These are phyloP conservation scores for Apophysomyces ossiformis DNA, from an alignment of 371 early-diverging fungal genomes.

Conservation along the genomic window DNA sequence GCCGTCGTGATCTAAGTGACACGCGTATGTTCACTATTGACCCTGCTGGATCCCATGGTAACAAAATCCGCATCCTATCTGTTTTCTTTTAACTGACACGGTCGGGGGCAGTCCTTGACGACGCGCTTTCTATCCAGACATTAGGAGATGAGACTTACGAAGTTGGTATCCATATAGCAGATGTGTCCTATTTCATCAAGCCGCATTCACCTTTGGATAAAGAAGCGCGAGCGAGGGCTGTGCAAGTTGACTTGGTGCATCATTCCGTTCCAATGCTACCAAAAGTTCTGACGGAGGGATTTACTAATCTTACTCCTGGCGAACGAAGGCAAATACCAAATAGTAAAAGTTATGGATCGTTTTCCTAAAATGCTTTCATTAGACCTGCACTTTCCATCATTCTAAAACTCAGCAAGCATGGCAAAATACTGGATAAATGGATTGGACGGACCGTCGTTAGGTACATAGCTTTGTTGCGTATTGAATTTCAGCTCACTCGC, in stretches of 20 bases:
- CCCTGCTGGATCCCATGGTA: constrained; percentile 88
- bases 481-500: neutral
- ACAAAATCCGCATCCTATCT: neutral
- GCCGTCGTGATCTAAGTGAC: constrained; percentile 68
- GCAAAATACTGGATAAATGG: constrained; percentile 61
- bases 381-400: constrained; percentile 86
- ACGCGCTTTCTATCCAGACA: constrained; percentile 82
- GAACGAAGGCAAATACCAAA: constrained; percentile 28
- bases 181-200: constrained; percentile 94
- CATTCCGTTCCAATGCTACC: constrained; percentile 98
- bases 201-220: constrained; percentile 84
- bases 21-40: constrained; percentile 86
- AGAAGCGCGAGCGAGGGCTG: constrained; percentile 89
- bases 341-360: neutral
- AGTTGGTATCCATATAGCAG: constrained; percentile 97
- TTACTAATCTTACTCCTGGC: constrained; percentile 36
- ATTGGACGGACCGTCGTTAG: constrained; percentile 83
- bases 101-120: constrained; percentile 69
- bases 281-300: constrained; percentile 78
- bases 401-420: constrained; percentile 78
- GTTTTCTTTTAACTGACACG: neutral
- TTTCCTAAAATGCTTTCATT: neutral
- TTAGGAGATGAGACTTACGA: constrained; percentile 71
- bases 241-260: constrained; percentile 91
- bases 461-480: constrained; percentile 16